Base-by-base conservation (phyloP, 768 basidiomycete species). In the Butyriboletus loyo region DNA sequence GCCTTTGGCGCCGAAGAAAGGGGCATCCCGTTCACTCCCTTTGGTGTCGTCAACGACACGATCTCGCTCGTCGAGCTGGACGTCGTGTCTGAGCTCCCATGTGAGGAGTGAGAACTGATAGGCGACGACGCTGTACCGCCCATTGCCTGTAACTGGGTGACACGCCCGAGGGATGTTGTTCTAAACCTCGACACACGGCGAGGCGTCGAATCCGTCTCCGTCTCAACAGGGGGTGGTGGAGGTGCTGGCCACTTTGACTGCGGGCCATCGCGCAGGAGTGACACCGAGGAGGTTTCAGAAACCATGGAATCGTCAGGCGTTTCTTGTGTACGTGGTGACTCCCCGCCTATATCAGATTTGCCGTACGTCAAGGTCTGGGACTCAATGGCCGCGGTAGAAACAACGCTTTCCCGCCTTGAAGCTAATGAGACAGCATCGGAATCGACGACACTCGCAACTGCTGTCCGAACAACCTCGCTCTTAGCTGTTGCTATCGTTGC, bases 391-490 rank as follows among this genome's bases (percentile, higher is more conserved):
- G 50, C 57, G 43, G 60, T 43, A 24, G 55, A 55, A 38, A 49
- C 31, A 13, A 45, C 35, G 19, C 56, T 59, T 47, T 56, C 64
- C 5, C 55, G 53, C 27, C 19, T 47, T 11, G 63, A 56, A 42
- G 48, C 8, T 10, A 59, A 19, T 2, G 67, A 65, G 15, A 69
- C 58, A 6, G 50, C 27, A 39, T 69, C 69, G 24, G 67, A 57
- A 40, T 74, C 71, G 35, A 83, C 64, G 17, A 83, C 73, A 39
- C 77, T 79, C n/a, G 83, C 82, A 10, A 78, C 73, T 13, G 80
- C 75, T 21, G 78, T 71, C 50, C 79, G 71, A 24, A 76, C 80
- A 11, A 84, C 67, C 21, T 74, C 78, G 47, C 71, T 72, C 44
- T 76, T 67, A 7, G 80, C 77, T 24, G 78, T 66, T 14, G 79